Conservation (phyloP, 176 grass and related monocot genomes). For the Oryza officinalis region DNA sequence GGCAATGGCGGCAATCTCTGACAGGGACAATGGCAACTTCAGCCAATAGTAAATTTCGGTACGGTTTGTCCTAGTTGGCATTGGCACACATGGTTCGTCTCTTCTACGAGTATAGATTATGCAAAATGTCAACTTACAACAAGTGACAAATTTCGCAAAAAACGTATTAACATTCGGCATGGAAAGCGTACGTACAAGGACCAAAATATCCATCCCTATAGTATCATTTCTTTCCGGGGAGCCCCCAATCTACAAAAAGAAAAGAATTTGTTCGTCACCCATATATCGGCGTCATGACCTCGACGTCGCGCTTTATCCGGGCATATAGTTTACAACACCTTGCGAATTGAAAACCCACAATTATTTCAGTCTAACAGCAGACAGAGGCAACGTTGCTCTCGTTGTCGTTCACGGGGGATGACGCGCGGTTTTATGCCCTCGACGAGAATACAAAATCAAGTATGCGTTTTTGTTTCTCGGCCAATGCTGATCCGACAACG, state of each 20-base stretch:
- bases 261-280: slow-evolving; percentile 48
- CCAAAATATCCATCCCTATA: slow-evolving; percentile 38
- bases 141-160: not conserved
- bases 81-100: not conserved
- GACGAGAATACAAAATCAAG: slow-evolving; percentile 8
- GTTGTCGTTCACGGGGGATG: not conserved
- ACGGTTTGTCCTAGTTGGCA: slow-evolving; percentile 32
- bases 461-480: slow-evolving; percentile 22
- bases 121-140: slow-evolving; percentile 35
- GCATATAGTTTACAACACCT: slow-evolving; percentile 34
- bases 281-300: slow-evolving; percentile 40
- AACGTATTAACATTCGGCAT: not conserved
- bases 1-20: not conserved
- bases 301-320: slow-evolving; percentile 41
- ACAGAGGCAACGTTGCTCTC: not conserved
- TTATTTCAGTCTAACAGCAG: slow-evolving; percentile 14
- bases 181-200: not conserved
- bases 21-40: slow-evolving; percentile 14
- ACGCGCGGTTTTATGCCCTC: slow-evolving; percentile 15
- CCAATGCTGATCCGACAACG: slow-evolving; percentile 51
- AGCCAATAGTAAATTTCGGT: slow-evolving; percentile 25
- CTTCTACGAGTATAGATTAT: slow-evolving; percentile 26
- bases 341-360: slow-evolving; percentile 34
- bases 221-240: not conserved
- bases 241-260: not conserved